A percentile compares a stretch with the other conserved stretches of the same genome.
Conservation (phyloP, 768 basidiomycete species). For the Hemileccinum impolitum region DNA sequence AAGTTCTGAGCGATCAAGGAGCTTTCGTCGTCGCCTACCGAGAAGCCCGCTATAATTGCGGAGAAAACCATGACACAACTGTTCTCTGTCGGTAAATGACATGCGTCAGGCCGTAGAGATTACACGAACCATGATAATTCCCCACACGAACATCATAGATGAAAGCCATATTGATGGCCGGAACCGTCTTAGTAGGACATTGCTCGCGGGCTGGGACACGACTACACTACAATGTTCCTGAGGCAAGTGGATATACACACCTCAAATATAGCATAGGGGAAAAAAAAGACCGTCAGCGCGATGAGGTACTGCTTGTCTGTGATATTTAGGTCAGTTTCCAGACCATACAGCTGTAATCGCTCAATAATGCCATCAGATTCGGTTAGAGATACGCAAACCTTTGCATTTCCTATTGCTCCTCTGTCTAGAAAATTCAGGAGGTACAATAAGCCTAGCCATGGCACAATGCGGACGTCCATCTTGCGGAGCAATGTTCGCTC, state of each 20-base stretch:
- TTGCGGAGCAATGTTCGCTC: conserved; percentile 53
- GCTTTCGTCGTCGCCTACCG: conserved; percentile 35
- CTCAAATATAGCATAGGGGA: conserved; percentile 69
- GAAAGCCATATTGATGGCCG: conserved; percentile 66
- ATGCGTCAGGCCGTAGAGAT: neutral
- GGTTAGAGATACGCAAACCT: conserved; percentile 37
- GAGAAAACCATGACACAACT: conserved; percentile 65
- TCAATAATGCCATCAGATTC: neutral
- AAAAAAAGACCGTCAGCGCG: conserved; percentile 73
- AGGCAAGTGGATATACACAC: conserved; percentile 31
- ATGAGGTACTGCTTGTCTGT: conserved; percentile 64
- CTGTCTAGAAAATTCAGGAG: conserved; percentile 68
- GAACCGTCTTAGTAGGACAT: conserved; percentile 54
- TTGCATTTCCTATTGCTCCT: conserved; percentile 69
- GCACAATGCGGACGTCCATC: conserved; percentile 66
- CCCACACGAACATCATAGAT: conserved; percentile 42
- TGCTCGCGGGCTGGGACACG: conserved; percentile 52
- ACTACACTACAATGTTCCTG: neutral
- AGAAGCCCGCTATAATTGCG: conserved; percentile 60
- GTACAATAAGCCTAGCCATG: conserved; percentile 74
- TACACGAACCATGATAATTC: conserved; percentile 37
- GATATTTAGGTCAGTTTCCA: conserved; percentile 55
- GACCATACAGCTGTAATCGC: conserved; percentile 49
- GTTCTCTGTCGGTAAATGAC: neutral
- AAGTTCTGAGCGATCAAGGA: neutral